Conservation (phyloP, 176 grass and related monocot genomes). For the Hyparrhenia diplandra region DNA sequence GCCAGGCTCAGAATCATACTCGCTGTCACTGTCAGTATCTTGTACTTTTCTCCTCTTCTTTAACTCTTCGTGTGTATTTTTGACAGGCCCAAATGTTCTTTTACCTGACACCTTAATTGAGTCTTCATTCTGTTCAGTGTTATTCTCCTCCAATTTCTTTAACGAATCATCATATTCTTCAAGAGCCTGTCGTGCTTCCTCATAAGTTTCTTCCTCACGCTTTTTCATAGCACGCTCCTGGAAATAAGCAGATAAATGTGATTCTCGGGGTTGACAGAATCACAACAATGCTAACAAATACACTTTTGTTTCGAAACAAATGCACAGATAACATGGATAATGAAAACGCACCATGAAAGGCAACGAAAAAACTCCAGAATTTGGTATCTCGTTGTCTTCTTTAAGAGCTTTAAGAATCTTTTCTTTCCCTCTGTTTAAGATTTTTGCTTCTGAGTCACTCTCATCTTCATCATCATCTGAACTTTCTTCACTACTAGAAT, state of each 20-base stretch:
- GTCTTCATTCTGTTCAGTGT: slow-evolving; percentile 48
- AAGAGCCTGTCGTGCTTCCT: slow-evolving; percentile 63
- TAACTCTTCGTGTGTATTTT: slow-evolving; percentile 32
- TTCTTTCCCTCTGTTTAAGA: slow-evolving; percentile 72
- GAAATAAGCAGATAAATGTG: slow-evolving; percentile 22
- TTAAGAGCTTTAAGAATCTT: slow-evolving; percentile 65
- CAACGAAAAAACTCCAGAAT: slow-evolving; percentile 73
- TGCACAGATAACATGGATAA: background rate
- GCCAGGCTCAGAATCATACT: slow-evolving; percentile 46
- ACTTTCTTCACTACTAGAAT: slow-evolving; percentile 72
- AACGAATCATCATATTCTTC: slow-evolving; percentile 85
- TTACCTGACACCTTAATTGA: slow-evolving; percentile 56
- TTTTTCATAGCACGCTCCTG: slow-evolving; percentile 90
- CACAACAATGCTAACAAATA: background rate
- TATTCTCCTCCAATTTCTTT: slow-evolving; percentile 59
- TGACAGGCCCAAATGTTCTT: slow-evolving; percentile 66
- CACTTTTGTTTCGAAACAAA: slow-evolving; percentile 1
- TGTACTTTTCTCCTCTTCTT: slow-evolving; percentile 51
- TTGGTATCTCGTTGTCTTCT: slow-evolving; percentile 49
- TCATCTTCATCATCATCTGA: slow-evolving; percentile 58
- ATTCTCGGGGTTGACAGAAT: background rate
- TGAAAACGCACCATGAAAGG: slow-evolving; percentile 78
- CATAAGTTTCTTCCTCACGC: slow-evolving; percentile 59
- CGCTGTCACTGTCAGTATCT: slow-evolving; percentile 55
- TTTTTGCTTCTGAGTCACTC: slow-evolving; percentile 40